Evolutionary conservation across 345 rosid species (phyloP), one percentile per base, ranked within the genome.

Genomic region (Alliaria petiolata): DNA sequence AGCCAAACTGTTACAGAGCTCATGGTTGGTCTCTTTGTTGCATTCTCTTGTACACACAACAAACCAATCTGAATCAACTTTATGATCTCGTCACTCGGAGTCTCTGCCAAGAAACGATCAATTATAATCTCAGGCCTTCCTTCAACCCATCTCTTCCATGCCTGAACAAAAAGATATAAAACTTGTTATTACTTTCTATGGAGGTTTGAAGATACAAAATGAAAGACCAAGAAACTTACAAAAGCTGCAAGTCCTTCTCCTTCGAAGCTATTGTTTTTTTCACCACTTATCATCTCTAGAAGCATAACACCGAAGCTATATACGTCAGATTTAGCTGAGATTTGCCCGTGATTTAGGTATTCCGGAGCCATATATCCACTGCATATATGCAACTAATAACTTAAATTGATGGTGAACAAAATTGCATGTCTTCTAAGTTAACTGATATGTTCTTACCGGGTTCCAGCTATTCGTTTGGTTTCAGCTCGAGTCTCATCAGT

Each of bases 321-420:
- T 7, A 81, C 80, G 20, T 83, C 80, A 1, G 77, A 81, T 19
- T 78, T 85, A 6, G 55, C 68, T 65, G 86, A 85, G 52, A 85
- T 74, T 8, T 56, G 65, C 1, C 85, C 86, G 0, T 45, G 64
- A 39, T 56, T 76, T 1, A 60, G 59, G n/a, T 83, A 83, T 49
- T 83, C 86, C 0, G 81, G 85, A 56, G 84, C 86, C 82, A 81
- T 85, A 52, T 81, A 83, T 6, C 87, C 85, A 52, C 85, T 83
- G 55, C 62, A 46, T 22, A 14, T 30, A 22, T 22, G 25, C 25
- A 22, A 22, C 25, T 22, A 22, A 3, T 22, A 22, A 50, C 54
- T 3, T 50, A 22, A 22, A 25, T 22, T 20, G 11, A 8, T 35
- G 38, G 38, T 35, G 2, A 35, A 6, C 50, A 22, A 17, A 2